These are phyloP conservation scores for Thermomyces lanuginosus DNA, from an alignment of 2,329 filamentous ascomycete genomes.

Conservation along the genomic window DNA sequence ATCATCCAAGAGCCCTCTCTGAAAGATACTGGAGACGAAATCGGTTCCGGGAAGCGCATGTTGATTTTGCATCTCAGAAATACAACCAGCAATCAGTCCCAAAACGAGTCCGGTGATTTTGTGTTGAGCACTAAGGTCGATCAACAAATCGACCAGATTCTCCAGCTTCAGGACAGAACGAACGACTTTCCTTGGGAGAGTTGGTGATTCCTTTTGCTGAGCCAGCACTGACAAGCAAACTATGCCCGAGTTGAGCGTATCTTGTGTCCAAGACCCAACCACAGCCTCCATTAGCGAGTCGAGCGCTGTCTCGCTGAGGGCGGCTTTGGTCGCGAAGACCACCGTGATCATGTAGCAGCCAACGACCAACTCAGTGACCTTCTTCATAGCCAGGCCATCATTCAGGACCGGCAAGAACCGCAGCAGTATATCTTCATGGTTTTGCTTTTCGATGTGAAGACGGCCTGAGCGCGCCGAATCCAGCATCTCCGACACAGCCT, in stretches of 20 bases:
- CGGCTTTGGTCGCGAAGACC: slow-evolving; percentile 68
- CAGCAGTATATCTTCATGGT: slow-evolving; percentile 61
- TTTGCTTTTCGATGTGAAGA: slow-evolving; percentile 57
- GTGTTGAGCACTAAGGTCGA: slow-evolving; percentile 19
- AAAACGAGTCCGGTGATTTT: slow-evolving; percentile 20
- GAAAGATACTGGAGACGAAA: slow-evolving; percentile 23
- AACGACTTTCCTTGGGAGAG: slow-evolving; percentile 52
- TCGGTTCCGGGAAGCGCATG: slow-evolving; percentile 30
- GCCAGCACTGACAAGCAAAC: slow-evolving; percentile 68
- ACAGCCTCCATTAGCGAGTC: slow-evolving; percentile 82
- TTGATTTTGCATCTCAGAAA: slow-evolving; percentile 17
- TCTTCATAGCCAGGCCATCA: slow-evolving; percentile 58
- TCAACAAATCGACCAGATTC: slow-evolving; percentile 16
- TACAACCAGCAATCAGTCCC: slow-evolving; percentile 20
- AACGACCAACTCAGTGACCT: slow-evolving; percentile 62
- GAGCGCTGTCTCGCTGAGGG: slow-evolving; percentile 63
- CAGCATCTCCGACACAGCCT: slow-evolving; percentile 69
- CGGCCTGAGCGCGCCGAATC: slow-evolving; percentile 63
- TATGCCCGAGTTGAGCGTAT: slow-evolving; percentile 57
- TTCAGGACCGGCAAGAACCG: slow-evolving; percentile 54
- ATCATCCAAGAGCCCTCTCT: slow-evolving; percentile 16
- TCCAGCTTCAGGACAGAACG: slow-evolving; percentile 32
- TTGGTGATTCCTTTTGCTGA: slow-evolving; percentile 56
- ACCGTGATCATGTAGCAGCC: slow-evolving; percentile 84
- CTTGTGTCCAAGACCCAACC: slow-evolving; percentile 55